Base-by-base conservation (phyloP, 1,284 basidiomycete species). In the Ceratobasidium sp. region DNA sequence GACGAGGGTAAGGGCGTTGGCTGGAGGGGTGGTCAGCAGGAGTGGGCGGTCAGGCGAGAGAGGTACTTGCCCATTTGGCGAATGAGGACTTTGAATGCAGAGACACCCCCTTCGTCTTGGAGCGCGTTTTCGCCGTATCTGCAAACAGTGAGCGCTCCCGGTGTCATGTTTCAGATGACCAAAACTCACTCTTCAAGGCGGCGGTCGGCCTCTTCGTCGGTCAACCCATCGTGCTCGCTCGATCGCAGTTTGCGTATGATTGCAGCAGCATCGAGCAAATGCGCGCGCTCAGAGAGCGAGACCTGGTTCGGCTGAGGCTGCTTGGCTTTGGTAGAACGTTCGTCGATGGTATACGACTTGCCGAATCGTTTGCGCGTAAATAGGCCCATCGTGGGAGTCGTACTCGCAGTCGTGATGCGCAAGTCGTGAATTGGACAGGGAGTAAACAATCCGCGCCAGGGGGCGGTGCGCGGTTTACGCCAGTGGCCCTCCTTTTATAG, bases 1-100 rank as follows among this genome's bases (percentile, higher is more conserved):
- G 5, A 85, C 83, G 4, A 71, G 54, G 6, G 68, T 71, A 8
- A 71, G 68, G 1, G 68, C 68, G 24, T 71, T 71, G 29, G 68
- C 68, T 71, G 27, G 6, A 59, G n/a, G n/a, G n/a, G 29, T 24
- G 24, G 24, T 48, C 29, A 14, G 27, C 58, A 29, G 46, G 14
- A 6, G n/a, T 13, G 43, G 54, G 27, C 19, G 29, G 31, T 24
- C n/a, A n/a, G n/a, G n/a, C n/a, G n/a, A n/a, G n/a, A n/a, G n/a
- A n/a, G 22, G 37, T 39, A 61, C 68, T 71, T 59, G 34, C 68
- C 68, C 68, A 71, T 71, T 71, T 71, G 68, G 27, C 68, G 68
- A 37, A 71, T 71, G 22, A 71, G 41, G 41, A 71, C 68, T 34
- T 71, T 71, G 56, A 61, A 13, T 1, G 54, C 54, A 46, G 68